Evolutionary conservation across 2,329 filamentous ascomycete species (phyloP), one percentile per base, ranked within the genome.

Genomic region (Septoria petroselini): DNA sequence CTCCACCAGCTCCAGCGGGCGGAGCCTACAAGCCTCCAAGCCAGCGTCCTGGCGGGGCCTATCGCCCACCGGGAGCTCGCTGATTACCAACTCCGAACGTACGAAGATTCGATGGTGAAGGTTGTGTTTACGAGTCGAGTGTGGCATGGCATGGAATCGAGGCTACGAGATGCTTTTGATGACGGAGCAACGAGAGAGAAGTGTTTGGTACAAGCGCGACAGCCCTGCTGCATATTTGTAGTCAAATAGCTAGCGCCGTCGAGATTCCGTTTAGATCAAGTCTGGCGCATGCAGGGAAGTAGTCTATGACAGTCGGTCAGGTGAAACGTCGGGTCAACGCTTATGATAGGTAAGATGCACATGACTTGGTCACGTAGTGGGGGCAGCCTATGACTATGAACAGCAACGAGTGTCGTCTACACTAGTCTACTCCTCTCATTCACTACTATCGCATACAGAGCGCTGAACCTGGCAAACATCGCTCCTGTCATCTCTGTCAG

Each of bases 1-100:
- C 54, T 21, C 54, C 54, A 35, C 47, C 54, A 14, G 47, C 47
- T 25, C 44, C 44, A 11, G 31, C 48, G 17, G 52, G 57, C 12
- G 50, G 52, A 35, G 30, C 60, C 4, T 65, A 65, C 53, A 54
- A 53, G 33, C 54, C 60, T 27, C 62, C 62, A 15, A 56, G 51
- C 23, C 48, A 50, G 23, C 56, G 55, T 54, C 52, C 49, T 38
- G 60, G 60, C 27, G 62, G 59, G 19, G 59, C 60, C 17, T 62
- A 63, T 51, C 41, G 54, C 18, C 58, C 62, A 34, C 60, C 62
- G 40, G 60, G 59, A 7, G 52, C 50, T 21, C 50, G 55, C 21
- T 55, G 30, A 41, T 34, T 34, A 11, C 1, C n/a, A 34, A 6
- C 21, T 5, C 21, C 27, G 14, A 31, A 41, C 14, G 25, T 25